Evolutionary conservation across 2,329 filamentous ascomycete genomes (phyloP).

Genomic region (Cyphellophora attinorum): DNA sequence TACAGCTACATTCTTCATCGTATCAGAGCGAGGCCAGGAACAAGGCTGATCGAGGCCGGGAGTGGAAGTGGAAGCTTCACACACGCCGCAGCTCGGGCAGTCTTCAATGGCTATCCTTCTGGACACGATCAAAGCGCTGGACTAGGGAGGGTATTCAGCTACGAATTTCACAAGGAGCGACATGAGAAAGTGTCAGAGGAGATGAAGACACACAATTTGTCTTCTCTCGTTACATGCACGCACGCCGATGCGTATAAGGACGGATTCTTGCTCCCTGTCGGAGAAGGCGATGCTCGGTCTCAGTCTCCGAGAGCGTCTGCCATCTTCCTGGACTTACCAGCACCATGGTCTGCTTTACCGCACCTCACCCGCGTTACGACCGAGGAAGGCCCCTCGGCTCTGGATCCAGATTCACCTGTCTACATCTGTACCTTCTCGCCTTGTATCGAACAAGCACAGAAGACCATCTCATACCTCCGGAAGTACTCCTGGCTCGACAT

Average conservation of each 20-base stretch:
- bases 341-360: constrained; percentile 40
- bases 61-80: constrained; percentile 44
- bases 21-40: constrained; percentile 35
- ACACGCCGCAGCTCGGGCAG: constrained; percentile 38
- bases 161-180: constrained; percentile 39
- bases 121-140: constrained; percentile 13
- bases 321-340: constrained; percentile 41
- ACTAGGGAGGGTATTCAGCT: constrained; percentile 39
- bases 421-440: constrained; percentile 92
- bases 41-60: constrained; percentile 40
- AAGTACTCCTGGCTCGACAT: constrained; percentile 82
- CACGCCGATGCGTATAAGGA: constrained; percentile 41
- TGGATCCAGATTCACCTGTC: constrained; percentile 63
- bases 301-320: constrained; percentile 34
- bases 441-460: constrained; percentile 90
- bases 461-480: constrained; percentile 72
- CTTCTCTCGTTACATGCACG: constrained; percentile 33
- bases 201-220: constrained; percentile 33
- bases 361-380: constrained; percentile 31
- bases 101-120: constrained; percentile 31
- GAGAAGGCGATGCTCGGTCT: constrained; percentile 16
- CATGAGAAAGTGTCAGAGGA: constrained; percentile 32
- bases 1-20: constrained; percentile 44
- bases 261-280: constrained; percentile 30
- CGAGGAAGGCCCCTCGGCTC: constrained; percentile 33